Evolutionary conservation across 2,329 filamentous ascomycete genomes (phyloP).

Genomic region (Xylariaceae sp.): DNA sequence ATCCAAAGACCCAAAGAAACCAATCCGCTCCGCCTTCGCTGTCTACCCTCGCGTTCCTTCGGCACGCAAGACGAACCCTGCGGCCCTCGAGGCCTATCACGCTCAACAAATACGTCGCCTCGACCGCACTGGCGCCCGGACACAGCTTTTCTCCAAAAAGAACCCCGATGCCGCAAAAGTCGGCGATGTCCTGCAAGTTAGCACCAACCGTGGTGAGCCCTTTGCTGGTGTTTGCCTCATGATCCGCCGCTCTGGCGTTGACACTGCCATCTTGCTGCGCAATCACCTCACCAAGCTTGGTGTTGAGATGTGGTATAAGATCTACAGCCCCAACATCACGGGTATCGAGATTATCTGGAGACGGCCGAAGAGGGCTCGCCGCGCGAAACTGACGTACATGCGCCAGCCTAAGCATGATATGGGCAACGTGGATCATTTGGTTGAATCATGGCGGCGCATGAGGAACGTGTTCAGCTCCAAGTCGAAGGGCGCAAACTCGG

Average conservation of each 20-base stretch:
- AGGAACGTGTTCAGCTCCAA: constrained; percentile 35
- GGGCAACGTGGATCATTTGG: constrained; percentile 77
- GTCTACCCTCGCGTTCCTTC: constrained; percentile 55
- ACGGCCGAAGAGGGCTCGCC: constrained; percentile 74
- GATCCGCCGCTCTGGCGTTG: constrained; percentile 81
- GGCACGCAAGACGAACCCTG: constrained; percentile 50
- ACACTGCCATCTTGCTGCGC: constrained; percentile 81
- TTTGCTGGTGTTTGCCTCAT: constrained; percentile 86
- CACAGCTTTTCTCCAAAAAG: constrained; percentile 70
- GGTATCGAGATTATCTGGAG: constrained; percentile 93
- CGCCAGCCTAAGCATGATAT: constrained; percentile 82
- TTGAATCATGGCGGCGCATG: constrained; percentile 52
- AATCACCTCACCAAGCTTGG: constrained; percentile 82
- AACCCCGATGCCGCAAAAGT: constrained; percentile 77
- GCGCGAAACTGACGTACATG: constrained; percentile 89
- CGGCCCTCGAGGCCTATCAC: constrained; percentile 66
- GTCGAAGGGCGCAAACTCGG: constrained; percentile 12
- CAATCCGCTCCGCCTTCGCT: constrained; percentile 42
- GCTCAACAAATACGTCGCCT: constrained; percentile 66
- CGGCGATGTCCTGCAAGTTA: constrained; percentile 89
- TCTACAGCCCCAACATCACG: constrained; percentile 84
- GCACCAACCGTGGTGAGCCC: constrained; percentile 74
- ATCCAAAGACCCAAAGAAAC: constrained; percentile 25
- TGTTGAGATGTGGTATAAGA: constrained; percentile 97
- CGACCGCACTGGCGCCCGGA: constrained; percentile 80